Evolutionary conservation across 1,139 yeast species (phyloP), one percentile per base, ranked within the genome.

Genomic region (Geotrichum klebahnii): DNA sequence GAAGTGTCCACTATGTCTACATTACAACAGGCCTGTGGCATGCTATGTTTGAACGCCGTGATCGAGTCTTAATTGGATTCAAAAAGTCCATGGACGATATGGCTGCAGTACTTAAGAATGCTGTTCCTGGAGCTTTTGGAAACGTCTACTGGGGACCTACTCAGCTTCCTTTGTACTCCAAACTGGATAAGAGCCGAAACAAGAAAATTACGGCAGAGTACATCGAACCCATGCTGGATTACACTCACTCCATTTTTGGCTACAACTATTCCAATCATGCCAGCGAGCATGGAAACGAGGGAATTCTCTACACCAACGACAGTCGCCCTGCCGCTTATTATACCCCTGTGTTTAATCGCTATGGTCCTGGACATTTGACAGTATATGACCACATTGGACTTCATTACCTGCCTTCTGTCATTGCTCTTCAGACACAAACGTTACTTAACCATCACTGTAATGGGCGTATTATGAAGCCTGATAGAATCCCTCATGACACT

Each of bases 1-100:
- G 41, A 6, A 16, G 34, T 8, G 37, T 29, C 14, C 19, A 43
- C 9, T 28, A 29, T 8, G 36, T 52, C 33, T 52, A 52, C 37
- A 29, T 41, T 14, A 44, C 55, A 2, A 52, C 55, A 3, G 55
- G 55, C 3, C 46, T 52, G 12, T 52, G 55, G 55, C 55, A 52
- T 35, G 37, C 52, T 12, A 43, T 48, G 46, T 52, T 48, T 33
- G 50, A 48, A 10, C 52, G 31, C 19, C 41, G 49, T n/a, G 37
- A 43, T 10, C 28, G 35, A 4, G 50, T 52, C 12, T 8, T 52
- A 20, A n/a, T 22, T 1, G 42, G 48, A 16, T 52, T 28, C 42
- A 26, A 43, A 35, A 22, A 26, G 19, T 34, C 51, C 8, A 33
- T 48, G 5, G 48, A 45, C 24, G 24, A 32, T 17, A 37, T 45